These are phyloP conservation scores for Dictyostelium discoideum DNA, from an alignment of 78 protist species.

Conservation along the genomic window DNA sequence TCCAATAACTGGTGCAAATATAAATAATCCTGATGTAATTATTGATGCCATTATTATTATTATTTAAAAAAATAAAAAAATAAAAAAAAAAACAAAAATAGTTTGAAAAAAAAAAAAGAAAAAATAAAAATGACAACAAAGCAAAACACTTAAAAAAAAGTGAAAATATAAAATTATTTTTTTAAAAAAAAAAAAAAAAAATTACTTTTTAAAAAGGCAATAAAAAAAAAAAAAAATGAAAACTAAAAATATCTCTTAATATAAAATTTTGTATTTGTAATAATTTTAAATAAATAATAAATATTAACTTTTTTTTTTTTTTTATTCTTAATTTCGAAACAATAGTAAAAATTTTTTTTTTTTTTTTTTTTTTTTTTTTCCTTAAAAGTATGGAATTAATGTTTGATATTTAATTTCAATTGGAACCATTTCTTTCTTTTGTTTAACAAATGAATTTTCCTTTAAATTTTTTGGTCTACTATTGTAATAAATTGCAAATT, in stretches of 20 bases:
- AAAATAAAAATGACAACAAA: background rate
- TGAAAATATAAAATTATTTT: background rate
- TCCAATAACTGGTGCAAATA: slow-evolving; percentile 85
- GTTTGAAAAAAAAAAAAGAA: background rate
- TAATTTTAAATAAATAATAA: too few relatives aligned
- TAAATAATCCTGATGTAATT: slow-evolving; percentile 1
- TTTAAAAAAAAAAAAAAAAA: too few relatives aligned
- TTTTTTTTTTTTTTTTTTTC: too few relatives aligned
- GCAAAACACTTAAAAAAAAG: background rate
- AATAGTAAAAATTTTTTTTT: too few relatives aligned
- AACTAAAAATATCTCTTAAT: too few relatives aligned
- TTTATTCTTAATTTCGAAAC: background rate
- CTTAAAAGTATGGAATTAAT: background rate
- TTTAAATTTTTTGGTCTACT: background rate
- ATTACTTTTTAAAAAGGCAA: too few relatives aligned
- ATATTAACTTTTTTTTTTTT: too few relatives aligned
- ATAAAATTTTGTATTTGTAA: too few relatives aligned
- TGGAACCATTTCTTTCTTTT: background rate
- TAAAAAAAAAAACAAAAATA: background rate
- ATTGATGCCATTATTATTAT: background rate
- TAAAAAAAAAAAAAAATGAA: too few relatives aligned
- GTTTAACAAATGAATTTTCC: background rate
- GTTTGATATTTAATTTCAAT: background rate
- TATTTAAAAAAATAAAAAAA: background rate
- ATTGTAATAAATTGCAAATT: background rate